Evolutionary conservation across 2,329 filamentous ascomycete species (phyloP), one percentile per base, ranked within the genome.

Genomic region (Fusarium armeniacum): DNA sequence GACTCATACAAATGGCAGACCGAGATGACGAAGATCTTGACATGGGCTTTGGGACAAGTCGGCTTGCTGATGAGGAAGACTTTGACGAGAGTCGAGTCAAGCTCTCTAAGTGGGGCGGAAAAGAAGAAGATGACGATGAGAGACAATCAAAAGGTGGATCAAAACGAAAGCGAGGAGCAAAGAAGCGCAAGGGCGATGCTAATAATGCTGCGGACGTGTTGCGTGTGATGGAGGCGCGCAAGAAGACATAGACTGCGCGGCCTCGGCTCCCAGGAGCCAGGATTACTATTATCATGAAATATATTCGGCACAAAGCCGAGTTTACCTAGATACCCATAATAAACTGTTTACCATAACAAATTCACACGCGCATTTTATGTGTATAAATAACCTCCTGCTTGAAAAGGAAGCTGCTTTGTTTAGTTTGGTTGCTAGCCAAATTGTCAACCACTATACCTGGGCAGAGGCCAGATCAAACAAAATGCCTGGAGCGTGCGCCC

Each of bases 1-100:
- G 88, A 70, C 91, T 98, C 83, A 83, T 98, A 8, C 84, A 90
- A 73, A 86, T 86, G 63, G 88, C 90, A 58, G 91, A 92, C 71
- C 88, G 94, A 49, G 95, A 98, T 77, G 89, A 94, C 49, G 90
- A 95, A 60, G 95, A 99, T 80, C 87, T 99, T 81, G 96, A 99
- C 76, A 88, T 98, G 84, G 95, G 94, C 64, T 98, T 99, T 76
- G 96, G 96, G 35, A 93, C 90, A 22, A 96, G 91, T 76, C 87
- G 95, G 30, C 91, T 93, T 75, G 94, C 93, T 56, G 96, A 98
- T 75, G 94, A 94, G 51, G 94, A 94, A 63, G 94, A 97, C 69
- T 87, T 91, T 69, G 92, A 94, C 41, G 85, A 86, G 24, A 84
- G 83, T 44, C 89, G 86, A 71, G 81, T 93, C 67, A 93, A 92